These are phyloP conservation scores for Paulownia fortunei DNA, from an alignment of 257 asterid species.

Conservation along the genomic window DNA sequence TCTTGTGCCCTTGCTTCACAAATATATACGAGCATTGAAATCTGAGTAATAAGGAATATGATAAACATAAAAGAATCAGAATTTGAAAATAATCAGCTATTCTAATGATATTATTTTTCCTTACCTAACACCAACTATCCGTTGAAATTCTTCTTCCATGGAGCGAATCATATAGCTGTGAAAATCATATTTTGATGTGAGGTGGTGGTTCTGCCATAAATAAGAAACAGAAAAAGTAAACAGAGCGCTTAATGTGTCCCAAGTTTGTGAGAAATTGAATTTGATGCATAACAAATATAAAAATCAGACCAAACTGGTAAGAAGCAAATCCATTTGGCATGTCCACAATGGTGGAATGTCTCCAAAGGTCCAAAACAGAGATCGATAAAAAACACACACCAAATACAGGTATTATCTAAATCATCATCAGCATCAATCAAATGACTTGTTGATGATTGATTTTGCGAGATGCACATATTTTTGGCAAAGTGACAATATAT, in stretches of 20 bases:
- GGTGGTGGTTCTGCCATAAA: conserved; percentile 99
- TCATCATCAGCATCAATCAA: neutral
- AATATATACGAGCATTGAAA: conserved; percentile 4
- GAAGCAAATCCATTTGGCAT: neutral
- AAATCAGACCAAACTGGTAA: neutral
- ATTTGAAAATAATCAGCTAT: neutral
- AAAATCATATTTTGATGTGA: conserved; percentile 90
- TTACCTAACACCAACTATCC: conserved; percentile 98
- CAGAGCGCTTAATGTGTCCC: conserved; percentile 26
- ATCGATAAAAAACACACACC: neutral
- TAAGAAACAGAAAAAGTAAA: conserved; percentile 46
- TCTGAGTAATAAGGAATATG: neutral
- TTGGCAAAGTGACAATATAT: neutral
- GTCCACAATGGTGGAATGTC: neutral
- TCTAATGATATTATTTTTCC: conserved; percentile 24
- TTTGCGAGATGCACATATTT: neutral
- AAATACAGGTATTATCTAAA: neutral
- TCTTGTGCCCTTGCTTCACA: neutral
- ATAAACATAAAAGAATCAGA: neutral
- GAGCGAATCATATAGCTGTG: conserved; percentile 99
- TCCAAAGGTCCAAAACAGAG: neutral
- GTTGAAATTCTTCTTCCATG: conserved; percentile 98
- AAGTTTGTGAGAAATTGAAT: conserved; percentile 3
- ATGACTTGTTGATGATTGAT: conserved; percentile 3
- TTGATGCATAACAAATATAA: neutral